Evolutionary conservation across 208 protist species (phyloP), one percentile per base, ranked within the genome.

Genomic region (Porcisia deanei): DNA sequence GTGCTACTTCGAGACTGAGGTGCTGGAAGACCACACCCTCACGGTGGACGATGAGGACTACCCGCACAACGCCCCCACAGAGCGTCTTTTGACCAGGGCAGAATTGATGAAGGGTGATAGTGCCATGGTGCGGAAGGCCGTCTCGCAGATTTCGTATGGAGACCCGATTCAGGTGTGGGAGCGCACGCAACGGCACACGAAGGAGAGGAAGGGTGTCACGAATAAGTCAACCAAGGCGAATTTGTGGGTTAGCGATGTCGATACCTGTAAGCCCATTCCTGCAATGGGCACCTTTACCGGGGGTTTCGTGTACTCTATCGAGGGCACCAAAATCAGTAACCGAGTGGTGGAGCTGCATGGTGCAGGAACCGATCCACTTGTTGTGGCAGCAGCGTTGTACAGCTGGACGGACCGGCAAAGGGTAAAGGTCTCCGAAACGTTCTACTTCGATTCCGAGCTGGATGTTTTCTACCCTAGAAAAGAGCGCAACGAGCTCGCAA

Each of bases 381-480:
- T 96, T 70, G 52, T 95, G 12, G 76, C 90, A 22, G 81, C 83
- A 2, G 76, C 85, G 0, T 73, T 97, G 49, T 97, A 86, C 81
- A 88, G 85, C 79, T 69, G 94, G 53, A 78, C 75, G 18, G 75
- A 85, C 2, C 74, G 60, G n/a, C 78, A 73, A 16, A 85, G 83
- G 16, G 77, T 78, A 39, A 95, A 95, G 73, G 89, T 97, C 0
- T 92, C 91, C 3, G 93, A 97, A 66, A 94, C 91, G 41, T 97
- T 97, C 70, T 97, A 92, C 84, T 97, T 97, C 78, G 89, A 91
- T 73, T 85, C 85, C 47, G 85, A 67, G 39, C 79, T 94, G 37
- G 91, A 95, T 37, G 86, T 94, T 70, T 97, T 96, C 76, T 96
- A 90, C 81, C 91, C 91, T 25, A 90, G 95, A 18, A 93, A 94